These are phyloP conservation scores for Mimosa bimucronata DNA, from an alignment of 306 rosid genomes.

Conservation along the genomic window DNA sequence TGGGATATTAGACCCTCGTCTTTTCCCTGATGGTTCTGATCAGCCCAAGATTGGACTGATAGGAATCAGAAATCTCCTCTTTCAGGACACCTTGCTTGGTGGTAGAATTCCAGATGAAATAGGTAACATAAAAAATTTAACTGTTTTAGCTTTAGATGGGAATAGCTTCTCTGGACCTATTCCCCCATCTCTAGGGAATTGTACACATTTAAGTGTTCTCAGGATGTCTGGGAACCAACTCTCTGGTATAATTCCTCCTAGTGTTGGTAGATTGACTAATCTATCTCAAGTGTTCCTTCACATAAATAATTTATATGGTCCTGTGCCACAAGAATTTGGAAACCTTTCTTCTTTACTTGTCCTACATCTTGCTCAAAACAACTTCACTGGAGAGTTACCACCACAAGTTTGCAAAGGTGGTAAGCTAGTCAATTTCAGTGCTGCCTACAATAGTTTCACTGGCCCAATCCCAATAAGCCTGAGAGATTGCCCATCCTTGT, in stretches of 20 bases:
- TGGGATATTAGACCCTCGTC: constrained; percentile 42
- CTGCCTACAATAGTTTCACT: constrained; percentile 43
- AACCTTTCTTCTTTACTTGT: constrained; percentile 40
- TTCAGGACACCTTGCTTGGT: constrained; percentile 41
- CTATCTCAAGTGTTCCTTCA: constrained; percentile 30
- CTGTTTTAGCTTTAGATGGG: constrained; percentile 39
- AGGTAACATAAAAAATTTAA: constrained; percentile 38
- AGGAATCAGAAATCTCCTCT: constrained; percentile 35
- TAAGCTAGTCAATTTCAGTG: constrained; percentile 44
- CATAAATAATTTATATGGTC: constrained; percentile 35
- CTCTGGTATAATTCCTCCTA: constrained; percentile 43
- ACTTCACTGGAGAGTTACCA: constrained; percentile 45
- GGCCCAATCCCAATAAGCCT: constrained; percentile 48
- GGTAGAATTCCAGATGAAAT: constrained; percentile 48
- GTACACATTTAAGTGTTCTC: constrained; percentile 34
- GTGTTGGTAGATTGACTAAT: constrained; percentile 14
- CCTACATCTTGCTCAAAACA: constrained; percentile 47
- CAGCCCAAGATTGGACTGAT: constrained; percentile 39
- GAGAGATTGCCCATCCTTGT: constrained; percentile 35
- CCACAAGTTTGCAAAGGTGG: constrained; percentile 44
- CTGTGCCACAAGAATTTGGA: constrained; percentile 40
- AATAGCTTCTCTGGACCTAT: constrained; percentile 42
- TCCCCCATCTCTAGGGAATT: constrained; percentile 43
- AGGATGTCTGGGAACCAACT: constrained; percentile 38
- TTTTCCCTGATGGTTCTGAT: constrained; percentile 40